These are phyloP conservation scores for Calycina herbarum DNA, from an alignment of 2,329 filamentous ascomycete species.

Conservation along the genomic window DNA sequence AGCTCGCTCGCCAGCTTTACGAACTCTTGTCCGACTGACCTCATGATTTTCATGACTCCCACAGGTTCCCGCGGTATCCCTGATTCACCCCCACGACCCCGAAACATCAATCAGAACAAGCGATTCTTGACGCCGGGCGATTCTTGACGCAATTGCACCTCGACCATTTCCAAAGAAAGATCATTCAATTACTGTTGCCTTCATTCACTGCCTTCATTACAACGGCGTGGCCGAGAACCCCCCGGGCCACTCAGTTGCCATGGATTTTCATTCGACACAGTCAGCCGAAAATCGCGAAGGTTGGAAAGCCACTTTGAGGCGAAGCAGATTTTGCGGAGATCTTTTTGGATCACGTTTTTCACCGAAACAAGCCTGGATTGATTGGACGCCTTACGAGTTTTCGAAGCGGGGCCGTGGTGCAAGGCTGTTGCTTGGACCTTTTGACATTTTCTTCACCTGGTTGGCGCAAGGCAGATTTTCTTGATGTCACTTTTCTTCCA, in stretches of 20 bases:
- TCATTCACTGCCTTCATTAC: background rate
- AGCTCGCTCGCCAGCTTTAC: background rate
- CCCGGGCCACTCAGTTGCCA: background rate
- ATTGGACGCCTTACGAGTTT: conserved; percentile 31
- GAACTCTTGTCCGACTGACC: background rate
- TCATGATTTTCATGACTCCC: background rate
- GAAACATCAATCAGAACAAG: background rate
- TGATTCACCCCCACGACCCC: background rate
- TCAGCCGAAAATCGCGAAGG: conserved; percentile 19
- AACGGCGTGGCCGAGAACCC: background rate
- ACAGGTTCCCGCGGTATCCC: background rate
- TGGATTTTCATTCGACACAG: conserved; percentile 15
- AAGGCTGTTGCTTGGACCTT: conserved; percentile 16
- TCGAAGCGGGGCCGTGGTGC: conserved; percentile 15
- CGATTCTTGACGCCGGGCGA: background rate
- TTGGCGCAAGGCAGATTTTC: conserved; percentile 25
- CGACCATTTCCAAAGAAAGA: background rate
- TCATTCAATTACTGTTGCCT: background rate
- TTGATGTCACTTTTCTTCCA: conserved; percentile 10
- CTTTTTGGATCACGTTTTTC: conserved; percentile 20
- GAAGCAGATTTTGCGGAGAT: conserved; percentile 13
- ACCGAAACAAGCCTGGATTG: background rate
- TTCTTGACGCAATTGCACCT: conserved; percentile 4
- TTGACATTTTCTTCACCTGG: conserved; percentile 1
- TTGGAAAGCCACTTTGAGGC: conserved; percentile 24